Evolutionary conservation across 1,284 basidiomycete species (phyloP).

Genomic region (Ceratobasidium sp.): DNA sequence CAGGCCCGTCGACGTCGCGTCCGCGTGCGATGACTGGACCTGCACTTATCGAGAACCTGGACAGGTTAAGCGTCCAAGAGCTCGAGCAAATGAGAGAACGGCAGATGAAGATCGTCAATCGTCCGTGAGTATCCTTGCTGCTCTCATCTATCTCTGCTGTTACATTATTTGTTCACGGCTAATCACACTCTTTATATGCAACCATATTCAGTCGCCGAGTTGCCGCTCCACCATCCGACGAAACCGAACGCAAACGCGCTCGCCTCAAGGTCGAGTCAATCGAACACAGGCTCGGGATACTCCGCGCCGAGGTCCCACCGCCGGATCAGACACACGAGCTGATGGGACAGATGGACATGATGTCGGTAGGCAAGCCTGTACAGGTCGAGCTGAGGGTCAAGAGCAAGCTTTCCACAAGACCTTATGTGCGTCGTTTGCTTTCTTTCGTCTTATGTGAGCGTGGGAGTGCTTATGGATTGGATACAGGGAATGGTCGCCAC

Average conservation of each 20-base stretch:
- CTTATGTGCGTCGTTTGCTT: slow-evolving; percentile 7
- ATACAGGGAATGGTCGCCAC: slow-evolving; percentile 25
- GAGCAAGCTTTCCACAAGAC: slow-evolving; percentile 25
- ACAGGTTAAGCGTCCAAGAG: slow-evolving; percentile 38
- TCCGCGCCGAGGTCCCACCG: slow-evolving; percentile 17
- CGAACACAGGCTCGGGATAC: slow-evolving; percentile 7
- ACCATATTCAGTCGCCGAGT: slow-evolving; percentile 18
- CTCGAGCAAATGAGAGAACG: slow-evolving; percentile 32
- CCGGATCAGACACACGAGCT: slow-evolving; percentile 13
- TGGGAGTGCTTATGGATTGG: neutral
- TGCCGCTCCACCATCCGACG: slow-evolving; percentile 28
- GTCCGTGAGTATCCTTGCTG: slow-evolving; percentile 22
- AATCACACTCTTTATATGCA: neutral
- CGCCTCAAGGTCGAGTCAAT: slow-evolving; percentile 33
- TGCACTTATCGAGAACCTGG: slow-evolving; percentile 34
- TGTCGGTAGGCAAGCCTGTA: slow-evolving; percentile 33
- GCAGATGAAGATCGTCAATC: slow-evolving; percentile 40
- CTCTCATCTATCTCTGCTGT: neutral
- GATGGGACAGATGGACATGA: slow-evolving; percentile 21
- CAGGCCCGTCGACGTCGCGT: slow-evolving; percentile 11
- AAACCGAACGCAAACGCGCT: slow-evolving; percentile 29
- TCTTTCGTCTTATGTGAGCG: neutral
- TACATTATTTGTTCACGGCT: neutral
- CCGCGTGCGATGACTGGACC: slow-evolving; percentile 4
- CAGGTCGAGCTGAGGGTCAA: slow-evolving; percentile 31